These are phyloP conservation scores for Fusarium pseudograminearum DNA, from an alignment of 2,329 filamentous ascomycete genomes.

Conservation along the genomic window DNA sequence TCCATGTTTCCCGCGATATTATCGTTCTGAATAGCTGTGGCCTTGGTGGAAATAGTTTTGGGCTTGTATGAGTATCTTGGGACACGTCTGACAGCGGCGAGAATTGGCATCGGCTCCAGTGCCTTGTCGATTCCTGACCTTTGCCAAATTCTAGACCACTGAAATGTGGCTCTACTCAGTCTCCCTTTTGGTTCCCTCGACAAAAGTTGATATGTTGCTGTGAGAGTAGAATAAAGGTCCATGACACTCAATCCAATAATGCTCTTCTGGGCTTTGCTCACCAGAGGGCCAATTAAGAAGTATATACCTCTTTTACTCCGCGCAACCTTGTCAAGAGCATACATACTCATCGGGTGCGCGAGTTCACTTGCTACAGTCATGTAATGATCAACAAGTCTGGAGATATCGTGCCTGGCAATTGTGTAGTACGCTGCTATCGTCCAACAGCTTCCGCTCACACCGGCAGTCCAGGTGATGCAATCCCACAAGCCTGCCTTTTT, in stretches of 20 bases:
- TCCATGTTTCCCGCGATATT: background rate
- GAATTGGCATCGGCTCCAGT: constrained; percentile 38
- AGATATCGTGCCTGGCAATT: constrained; percentile 34
- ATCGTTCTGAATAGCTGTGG: background rate
- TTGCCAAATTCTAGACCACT: constrained; percentile 38
- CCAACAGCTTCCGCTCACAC: constrained; percentile 46
- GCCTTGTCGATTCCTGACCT: constrained; percentile 28
- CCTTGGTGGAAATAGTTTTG: constrained; percentile 22
- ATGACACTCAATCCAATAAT: constrained; percentile 43
- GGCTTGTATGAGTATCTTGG: constrained; percentile 27
- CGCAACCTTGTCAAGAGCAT: constrained; percentile 25
- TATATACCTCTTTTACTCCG: constrained; percentile 38
- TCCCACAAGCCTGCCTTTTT: constrained; percentile 39
- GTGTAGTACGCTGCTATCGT: constrained; percentile 43
- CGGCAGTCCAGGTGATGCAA: constrained; percentile 41
- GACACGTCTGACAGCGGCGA: constrained; percentile 38
- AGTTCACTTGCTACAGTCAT: constrained; percentile 36
- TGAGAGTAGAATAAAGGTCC: constrained; percentile 43
- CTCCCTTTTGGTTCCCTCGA: constrained; percentile 26
- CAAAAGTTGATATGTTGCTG: constrained; percentile 34
- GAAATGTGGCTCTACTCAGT: constrained; percentile 38
- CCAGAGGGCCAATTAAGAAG: constrained; percentile 37
- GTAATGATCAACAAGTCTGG: constrained; percentile 31
- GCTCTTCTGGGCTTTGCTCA: constrained; percentile 41
- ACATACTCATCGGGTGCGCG: constrained; percentile 39